phyloP scores from a whole-genome alignment of 331 rosid species.

The Dryas integrifolia region DNA sequence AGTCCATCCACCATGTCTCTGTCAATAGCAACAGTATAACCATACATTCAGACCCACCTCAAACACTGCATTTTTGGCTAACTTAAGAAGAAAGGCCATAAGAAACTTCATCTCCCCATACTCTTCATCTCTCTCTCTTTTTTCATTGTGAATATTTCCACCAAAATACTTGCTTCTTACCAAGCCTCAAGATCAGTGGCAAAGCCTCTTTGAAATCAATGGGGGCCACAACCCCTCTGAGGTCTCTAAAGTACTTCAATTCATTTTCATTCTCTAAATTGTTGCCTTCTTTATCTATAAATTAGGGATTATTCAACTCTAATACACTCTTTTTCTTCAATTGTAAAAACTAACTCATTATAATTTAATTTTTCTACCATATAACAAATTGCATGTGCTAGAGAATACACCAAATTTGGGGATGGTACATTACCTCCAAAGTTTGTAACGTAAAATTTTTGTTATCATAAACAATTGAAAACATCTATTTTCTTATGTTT shows the following conservation, averaged over 20 bases:
- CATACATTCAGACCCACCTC: slow-evolving; percentile 15
- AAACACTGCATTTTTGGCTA: background rate
- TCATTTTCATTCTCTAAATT: background rate
- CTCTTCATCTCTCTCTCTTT: background rate
- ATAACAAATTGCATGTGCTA: no score
- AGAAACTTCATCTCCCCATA: background rate
- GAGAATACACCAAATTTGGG: no score
- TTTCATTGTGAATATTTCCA: background rate
- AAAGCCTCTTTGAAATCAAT: background rate
- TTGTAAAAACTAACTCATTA: background rate
- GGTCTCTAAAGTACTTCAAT: background rate
- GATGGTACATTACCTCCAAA: no score
- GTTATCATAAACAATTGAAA: no score
- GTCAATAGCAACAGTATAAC: slow-evolving; percentile 27
- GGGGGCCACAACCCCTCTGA: background rate
- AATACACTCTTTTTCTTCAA: background rate
- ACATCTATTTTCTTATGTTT: no score
- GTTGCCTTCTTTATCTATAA: background rate
- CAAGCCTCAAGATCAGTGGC: background rate
- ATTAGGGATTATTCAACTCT: background rate
- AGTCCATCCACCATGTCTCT: slow-evolving; percentile 96
- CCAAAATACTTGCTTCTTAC: background rate
- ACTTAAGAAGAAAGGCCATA: slow-evolving; percentile 13
- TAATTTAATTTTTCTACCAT: no score
- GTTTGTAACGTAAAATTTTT: no score